Evolutionary conservation across 352 stramenopile genomes (phyloP), one percentile per base, ranked within the genome.

Genomic region (Plasmopara muralis): DNA sequence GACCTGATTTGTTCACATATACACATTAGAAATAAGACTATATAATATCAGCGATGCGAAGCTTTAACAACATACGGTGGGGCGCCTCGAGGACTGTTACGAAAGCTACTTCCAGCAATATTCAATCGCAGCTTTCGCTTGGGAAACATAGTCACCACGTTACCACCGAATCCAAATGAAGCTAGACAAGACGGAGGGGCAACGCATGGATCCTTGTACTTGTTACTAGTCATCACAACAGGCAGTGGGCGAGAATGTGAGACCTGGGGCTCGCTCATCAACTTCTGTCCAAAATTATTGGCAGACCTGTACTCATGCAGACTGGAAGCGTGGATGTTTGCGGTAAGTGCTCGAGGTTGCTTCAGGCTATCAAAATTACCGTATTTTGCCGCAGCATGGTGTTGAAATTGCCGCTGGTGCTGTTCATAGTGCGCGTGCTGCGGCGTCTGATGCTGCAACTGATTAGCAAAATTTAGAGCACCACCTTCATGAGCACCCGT

Each of bases 61-160:
- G 20, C 50, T 57, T 4, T 35, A 54, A 25, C 51, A 49, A 67
- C 75, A 51, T 77, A 91, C 81, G 60, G 54, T 67, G 58, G 50
- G 14, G 57, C 60, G 37, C 59, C 55, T 2, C 77, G 77, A 35
- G 80, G 80, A 35, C 80, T 93, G 64, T 80, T 87, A 45, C 76
- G 77, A 37, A 76, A 64, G 55, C 68, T 57, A 53, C 60, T 78
- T 48, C 68, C 70, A 14, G 71, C 68, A 46, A 74, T 77, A 47
- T 87, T 91, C 18, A 92, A 50, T 5, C 79, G 79, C 51, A 93
- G 46, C 48, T 95, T 93, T 47, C 80, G 73, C 57, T 89, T 90
- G 0, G 85, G 85, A 60, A 93, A 89, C 85, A 95, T 95, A 6
- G 78, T 90, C 44, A 87, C 83, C n/a, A 93, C 66, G 45, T 89